Evolutionary conservation across 352 stramenopile species (phyloP), one percentile per base, ranked within the genome.

Genomic region (Globisporangium okanoganense): DNA sequence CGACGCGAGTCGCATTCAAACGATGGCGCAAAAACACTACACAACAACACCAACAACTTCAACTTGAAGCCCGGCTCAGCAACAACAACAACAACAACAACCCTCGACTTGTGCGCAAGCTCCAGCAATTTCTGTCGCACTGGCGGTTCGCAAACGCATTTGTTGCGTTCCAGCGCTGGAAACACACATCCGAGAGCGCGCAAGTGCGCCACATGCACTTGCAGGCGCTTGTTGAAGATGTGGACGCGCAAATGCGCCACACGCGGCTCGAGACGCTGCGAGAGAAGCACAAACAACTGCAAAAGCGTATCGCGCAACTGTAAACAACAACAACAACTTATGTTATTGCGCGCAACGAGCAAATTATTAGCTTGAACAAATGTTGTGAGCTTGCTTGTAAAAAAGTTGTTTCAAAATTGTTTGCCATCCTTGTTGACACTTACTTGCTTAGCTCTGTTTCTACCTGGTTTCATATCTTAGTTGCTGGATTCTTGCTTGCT

Each of bases 121-220:
- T 67, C n/a, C 53, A 53, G 43, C 43, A 45, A 20, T 56, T 75
- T n/a, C 18, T 82, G 31, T 67, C 67, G 20, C 67, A 80, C 38
- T 82, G 74, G 74, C 58, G 56, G 3, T 62, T 75, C 16, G 64
- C 66, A 0, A 62, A 64, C 16, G 64, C 56, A 25, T 71, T 78
- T n/a, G 10, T 57, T 12, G 74, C 72, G 10, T 77, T 83, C 25
- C 65, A 74, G 31, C 60, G 54, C 25, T 81, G 72, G 72, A 80
- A 79, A 38, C 67, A 66, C 40, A 27, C 57, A 31, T 12, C 7
- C 6, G 67, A 33, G 10, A 75, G 56, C n/a, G 24, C 50, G 8
- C 50, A 68, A 10, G 56, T 76, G 22, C 35, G 44, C 0, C 70
- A 79, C 41, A 53, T 71, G 38, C 67, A 47, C 2, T 58, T 83